These are phyloP conservation scores for Oemleria cerasiformis DNA, from an alignment of 306 rosid species.

Conservation along the genomic window DNA sequence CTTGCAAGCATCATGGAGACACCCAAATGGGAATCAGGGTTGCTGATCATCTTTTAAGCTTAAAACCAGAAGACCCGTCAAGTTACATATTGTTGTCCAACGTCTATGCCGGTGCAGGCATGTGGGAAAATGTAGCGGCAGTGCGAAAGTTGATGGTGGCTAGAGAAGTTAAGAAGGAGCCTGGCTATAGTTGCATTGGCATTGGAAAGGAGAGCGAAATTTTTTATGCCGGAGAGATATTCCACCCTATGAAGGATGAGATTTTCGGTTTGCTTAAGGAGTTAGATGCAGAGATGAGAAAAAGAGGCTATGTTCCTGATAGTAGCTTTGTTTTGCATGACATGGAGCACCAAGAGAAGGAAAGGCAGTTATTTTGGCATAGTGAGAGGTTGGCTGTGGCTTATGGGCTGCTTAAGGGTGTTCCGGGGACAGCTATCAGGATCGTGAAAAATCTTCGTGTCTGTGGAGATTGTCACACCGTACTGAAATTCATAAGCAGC, in stretches of 20 bases:
- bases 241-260: constrained; percentile 68
- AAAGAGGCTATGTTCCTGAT: constrained; percentile 81
- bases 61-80: constrained; percentile 66
- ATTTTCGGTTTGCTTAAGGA: constrained; percentile 52
- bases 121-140: constrained; percentile 74
- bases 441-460: constrained; percentile 83
- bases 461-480: constrained; percentile 87
- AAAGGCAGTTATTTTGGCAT: constrained; percentile 80
- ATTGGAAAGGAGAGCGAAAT: constrained; percentile 68
- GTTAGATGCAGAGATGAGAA: constrained; percentile 68
- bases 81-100: constrained; percentile 66
- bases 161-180: constrained; percentile 69
- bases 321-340: constrained; percentile 74
- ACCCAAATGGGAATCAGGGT: constrained; percentile 60
- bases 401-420: constrained; percentile 72
- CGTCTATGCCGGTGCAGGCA: constrained; percentile 58
- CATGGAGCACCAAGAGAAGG: constrained; percentile 84
- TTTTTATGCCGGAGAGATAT: constrained; percentile 85
- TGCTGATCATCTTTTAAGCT: constrained; percentile 50
- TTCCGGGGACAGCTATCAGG: constrained; percentile 59
- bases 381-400: constrained; percentile 86
- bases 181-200: constrained; percentile 77
- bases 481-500: constrained; percentile 64
- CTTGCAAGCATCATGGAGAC: constrained; percentile 69
- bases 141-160: constrained; percentile 60